Conservation (phyloP, 768 basidiomycete genomes). For the Aureoboletus auriporus region DNA sequence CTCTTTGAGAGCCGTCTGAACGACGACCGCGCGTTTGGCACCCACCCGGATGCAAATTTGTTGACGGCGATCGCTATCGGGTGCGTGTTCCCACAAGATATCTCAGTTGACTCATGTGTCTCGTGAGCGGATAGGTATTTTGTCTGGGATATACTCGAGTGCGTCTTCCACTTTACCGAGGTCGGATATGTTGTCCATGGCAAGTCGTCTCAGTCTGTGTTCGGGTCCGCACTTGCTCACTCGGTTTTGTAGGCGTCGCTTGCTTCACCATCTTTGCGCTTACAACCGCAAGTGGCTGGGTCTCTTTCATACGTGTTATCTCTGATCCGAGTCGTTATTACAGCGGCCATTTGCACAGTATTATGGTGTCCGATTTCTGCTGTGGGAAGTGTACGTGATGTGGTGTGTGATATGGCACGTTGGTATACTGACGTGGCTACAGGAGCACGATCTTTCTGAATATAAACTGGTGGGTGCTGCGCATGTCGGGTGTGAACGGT, state of each 20-base stretch:
- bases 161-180: constrained; percentile 62
- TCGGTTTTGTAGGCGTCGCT: constrained; percentile 41
- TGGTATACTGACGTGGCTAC: constrained; percentile 3
- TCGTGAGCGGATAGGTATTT: constrained; percentile 53
- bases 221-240: constrained; percentile 1
- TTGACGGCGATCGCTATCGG: constrained; percentile 68
- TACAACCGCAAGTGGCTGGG: constrained; percentile 54
- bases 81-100: constrained; percentile 34
- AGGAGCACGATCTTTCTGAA: constrained; percentile 87
- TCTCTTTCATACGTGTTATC: background rate
- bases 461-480: constrained; percentile 65
- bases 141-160: constrained; percentile 79
- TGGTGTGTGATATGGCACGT: background rate
- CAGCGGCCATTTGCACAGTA: constrained; percentile 77
- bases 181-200: constrained; percentile 79
- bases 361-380: constrained; percentile 69
- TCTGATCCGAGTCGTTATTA: constrained; percentile 3
- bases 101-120: background rate
- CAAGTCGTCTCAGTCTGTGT: constrained; percentile 17
- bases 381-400: constrained; percentile 70
- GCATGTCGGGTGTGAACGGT: background rate
- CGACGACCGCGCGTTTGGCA: constrained; percentile 73
- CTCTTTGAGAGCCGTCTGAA: constrained; percentile 45
- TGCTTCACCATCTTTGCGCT: constrained; percentile 65
- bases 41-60: constrained; percentile 54